Conservation (phyloP, 371 early-diverging fungal species). For the Rhizopus sp. region DNA sequence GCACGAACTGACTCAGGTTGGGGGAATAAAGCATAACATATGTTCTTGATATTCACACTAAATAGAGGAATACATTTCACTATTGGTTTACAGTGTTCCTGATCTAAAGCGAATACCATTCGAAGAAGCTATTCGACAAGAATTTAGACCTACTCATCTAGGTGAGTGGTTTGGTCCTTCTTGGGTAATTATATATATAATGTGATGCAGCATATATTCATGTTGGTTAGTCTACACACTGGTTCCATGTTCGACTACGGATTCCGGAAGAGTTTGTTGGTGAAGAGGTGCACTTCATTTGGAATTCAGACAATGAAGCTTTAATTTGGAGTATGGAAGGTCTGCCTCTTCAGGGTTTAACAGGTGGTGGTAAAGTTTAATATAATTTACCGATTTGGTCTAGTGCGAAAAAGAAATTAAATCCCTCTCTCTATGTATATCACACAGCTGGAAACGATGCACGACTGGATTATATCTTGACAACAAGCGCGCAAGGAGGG, state of each 20-base stretch:
- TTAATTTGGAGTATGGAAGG: constrained; percentile 88
- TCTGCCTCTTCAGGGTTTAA: constrained; percentile 82
- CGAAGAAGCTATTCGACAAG: constrained; percentile 75
- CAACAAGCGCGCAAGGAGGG: constrained; percentile 61
- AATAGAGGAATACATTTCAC: constrained; percentile 46
- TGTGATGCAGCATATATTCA: background rate
- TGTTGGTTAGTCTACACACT: constrained; percentile 76
- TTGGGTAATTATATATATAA: constrained; percentile 62
- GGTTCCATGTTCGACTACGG: constrained; percentile 75
- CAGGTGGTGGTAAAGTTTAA: constrained; percentile 64
- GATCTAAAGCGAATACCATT: constrained; percentile 82
- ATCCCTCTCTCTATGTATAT: background rate
- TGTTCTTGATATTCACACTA: background rate
- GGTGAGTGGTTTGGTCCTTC: constrained; percentile 86
- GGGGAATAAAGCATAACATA: background rate
- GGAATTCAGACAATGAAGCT: constrained; percentile 86
- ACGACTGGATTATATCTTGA: constrained; percentile 73
- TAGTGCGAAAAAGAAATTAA: background rate
- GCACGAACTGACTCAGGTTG: constrained; percentile 49
- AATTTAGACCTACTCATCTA: constrained; percentile 63
- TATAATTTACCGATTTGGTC: background rate
- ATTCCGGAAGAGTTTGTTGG: constrained; percentile 79
- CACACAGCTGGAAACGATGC: constrained; percentile 62
- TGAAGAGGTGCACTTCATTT: constrained; percentile 74
- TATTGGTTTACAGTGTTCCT: constrained; percentile 76